These are phyloP conservation scores for Fennellomyces sp. DNA, from an alignment of 371 early-diverging fungal species.

Conservation along the genomic window DNA sequence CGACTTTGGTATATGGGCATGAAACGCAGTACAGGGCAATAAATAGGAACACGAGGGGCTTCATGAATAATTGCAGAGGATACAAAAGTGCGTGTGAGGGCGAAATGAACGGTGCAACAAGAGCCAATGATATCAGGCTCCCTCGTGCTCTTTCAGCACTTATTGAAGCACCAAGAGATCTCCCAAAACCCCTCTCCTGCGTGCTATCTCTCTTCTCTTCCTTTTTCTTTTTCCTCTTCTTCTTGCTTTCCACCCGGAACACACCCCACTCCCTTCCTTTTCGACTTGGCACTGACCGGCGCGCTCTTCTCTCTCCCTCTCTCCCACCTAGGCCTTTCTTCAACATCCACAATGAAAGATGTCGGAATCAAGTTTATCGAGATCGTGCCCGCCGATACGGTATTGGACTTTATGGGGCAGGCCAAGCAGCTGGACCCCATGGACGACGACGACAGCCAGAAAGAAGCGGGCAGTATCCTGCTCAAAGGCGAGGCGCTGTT, in stretches of 20 bases:
- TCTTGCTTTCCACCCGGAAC: neutral
- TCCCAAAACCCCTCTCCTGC: neutral
- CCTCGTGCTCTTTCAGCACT: neutral
- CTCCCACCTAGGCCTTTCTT: neutral
- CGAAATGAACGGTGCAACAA: too few species aligned
- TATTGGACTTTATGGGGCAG: conserved; percentile 22
- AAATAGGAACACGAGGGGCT: conserved; percentile 32
- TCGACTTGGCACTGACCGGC: too few species aligned
- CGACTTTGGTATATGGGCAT: conserved; percentile 92
- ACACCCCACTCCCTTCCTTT: neutral
- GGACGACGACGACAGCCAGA: conserved; percentile 4
- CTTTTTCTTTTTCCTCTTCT: neutral
- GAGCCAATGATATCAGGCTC: neutral
- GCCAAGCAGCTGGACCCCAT: neutral
- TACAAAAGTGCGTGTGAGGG: neutral
- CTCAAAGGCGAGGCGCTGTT: conserved; percentile 22
- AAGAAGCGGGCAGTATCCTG: conserved; percentile 8
- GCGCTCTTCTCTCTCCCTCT: neutral
- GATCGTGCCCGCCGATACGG: conserved; percentile 18
- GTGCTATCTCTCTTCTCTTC: neutral
- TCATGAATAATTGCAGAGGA: conserved; percentile 18
- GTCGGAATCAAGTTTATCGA: conserved; percentile 21
- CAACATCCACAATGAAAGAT: conserved; percentile 23
- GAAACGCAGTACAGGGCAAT: conserved; percentile 43
- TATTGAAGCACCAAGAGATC: too few species aligned